Evolutionary conservation across 2,329 filamentous ascomycete species (phyloP), one percentile per base, ranked within the genome.

Genomic region (Rutstroemia sydowiana): DNA sequence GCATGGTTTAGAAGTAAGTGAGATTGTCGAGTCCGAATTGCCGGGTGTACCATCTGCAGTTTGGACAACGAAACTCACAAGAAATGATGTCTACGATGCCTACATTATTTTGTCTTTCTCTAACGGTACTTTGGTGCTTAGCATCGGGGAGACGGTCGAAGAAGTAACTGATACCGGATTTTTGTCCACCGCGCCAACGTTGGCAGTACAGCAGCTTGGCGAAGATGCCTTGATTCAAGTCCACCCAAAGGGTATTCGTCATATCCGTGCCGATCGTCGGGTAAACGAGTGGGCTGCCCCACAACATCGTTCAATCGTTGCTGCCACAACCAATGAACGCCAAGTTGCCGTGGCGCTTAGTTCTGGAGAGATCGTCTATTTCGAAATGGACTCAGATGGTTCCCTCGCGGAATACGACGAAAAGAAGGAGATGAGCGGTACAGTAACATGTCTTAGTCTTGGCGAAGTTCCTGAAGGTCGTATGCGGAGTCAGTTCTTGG

Each of bases 361-460:
- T 66, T 96, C 91, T 8, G 92, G 92, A 34, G 93, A 98, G 68
- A 92, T 98, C 57, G 88, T 95, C 39, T 98, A 97, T 66, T 98
- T 98, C 61, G 95, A 98, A 67, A 92, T 96, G 82, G 93, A 96
- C 63, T 79, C 82, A 0, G 92, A 97, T 68, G 91, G 91, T 28
- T 87, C 87, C 3, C 75, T 97, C 30, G 89, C 89, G 31, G 92
- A 97, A 71, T 95, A 96, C 59, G 87, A 97, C 59, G 91, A 97
- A 64, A 90, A 92, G 68, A 89, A 90, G 62, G 87, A 95, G 63
- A 93, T 98, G 87, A 90, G 87, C 48, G 92, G 90, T 42, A 96
- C 91, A 0, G 91, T 98, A 45, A 97, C 91, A 16, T 95, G 88
- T 59, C 75, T 98, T n/a, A 95, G 91, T 62, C 76, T 99, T 47